These are phyloP conservation scores for Thecaphora thlaspeos DNA, from an alignment of 1,284 basidiomycete species.

Conservation along the genomic window DNA sequence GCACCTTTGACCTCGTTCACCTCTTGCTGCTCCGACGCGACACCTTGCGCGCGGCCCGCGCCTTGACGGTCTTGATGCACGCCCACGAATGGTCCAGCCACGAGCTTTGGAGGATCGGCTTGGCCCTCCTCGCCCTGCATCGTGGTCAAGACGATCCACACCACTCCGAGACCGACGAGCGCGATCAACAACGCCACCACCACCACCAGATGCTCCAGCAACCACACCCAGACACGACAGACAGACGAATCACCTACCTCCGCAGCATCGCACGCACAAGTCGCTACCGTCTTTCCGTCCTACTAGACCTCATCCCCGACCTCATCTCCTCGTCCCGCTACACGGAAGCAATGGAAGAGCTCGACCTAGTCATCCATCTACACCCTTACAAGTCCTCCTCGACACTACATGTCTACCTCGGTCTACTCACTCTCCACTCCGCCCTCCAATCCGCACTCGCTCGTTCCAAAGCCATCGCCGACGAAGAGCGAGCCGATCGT, in stretches of 20 bases:
- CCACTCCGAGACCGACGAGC: no score
- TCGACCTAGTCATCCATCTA: conserved; percentile 1
- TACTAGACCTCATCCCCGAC: conserved; percentile 2
- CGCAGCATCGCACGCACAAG: no score
- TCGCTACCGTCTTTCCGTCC: not conserved
- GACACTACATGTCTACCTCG: not conserved
- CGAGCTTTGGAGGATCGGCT: conserved; percentile 4
- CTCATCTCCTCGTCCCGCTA: conserved; percentile 4
- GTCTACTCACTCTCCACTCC: not conserved
- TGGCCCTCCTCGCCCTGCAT: conserved; percentile 3
- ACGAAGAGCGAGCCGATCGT: not conserved
- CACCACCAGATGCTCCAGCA: no score
- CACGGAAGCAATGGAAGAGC: conserved; percentile 1
- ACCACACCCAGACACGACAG: no score
- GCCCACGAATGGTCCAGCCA: conserved; percentile 1
- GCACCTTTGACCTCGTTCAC: conserved; percentile 2
- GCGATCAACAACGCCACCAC: no score
- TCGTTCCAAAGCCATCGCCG: not conserved
- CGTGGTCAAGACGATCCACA: no score
- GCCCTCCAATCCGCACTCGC: not conserved
- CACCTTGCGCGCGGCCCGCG: conserved; percentile 2
- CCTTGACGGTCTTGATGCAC: conserved; percentile 3
- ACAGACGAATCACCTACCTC: no score
- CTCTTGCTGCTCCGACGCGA: conserved; percentile 2
- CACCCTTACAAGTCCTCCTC: not conserved